Evolutionary conservation across 2,329 filamentous ascomycete genomes (phyloP).

Genomic region (Stagonosporopsis cucurbitacearum): DNA sequence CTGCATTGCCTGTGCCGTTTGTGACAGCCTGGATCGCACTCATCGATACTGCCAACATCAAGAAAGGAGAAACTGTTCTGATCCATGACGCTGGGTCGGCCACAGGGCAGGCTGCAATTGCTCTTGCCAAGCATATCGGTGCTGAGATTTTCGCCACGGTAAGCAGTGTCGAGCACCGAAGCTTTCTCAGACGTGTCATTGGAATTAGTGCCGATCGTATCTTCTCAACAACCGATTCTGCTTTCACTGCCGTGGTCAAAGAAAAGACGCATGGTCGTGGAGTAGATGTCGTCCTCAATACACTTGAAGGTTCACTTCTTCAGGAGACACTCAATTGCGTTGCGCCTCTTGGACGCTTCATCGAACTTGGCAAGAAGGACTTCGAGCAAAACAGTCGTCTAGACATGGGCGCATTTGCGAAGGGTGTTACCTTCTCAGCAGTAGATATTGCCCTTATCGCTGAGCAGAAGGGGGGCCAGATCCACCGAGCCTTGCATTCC

Average conservation of each 20-base stretch:
- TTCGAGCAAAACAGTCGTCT: slow-evolving; percentile 8
- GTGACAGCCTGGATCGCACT: slow-evolving; percentile 26
- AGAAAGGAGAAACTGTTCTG: slow-evolving; percentile 30
- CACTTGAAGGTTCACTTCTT: slow-evolving; percentile 33
- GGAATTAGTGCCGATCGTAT: slow-evolving; percentile 10
- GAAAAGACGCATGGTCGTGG: slow-evolving; percentile 30
- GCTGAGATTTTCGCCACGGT: slow-evolving; percentile 5
- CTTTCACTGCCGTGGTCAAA: slow-evolving; percentile 26
- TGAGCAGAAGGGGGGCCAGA: slow-evolving; percentile 11
- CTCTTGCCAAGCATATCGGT: neutral
- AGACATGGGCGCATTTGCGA: slow-evolving; percentile 29
- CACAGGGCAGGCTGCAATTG: slow-evolving; percentile 17
- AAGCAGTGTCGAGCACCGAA: neutral
- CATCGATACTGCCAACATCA: slow-evolving; percentile 20
- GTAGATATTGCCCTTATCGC: slow-evolving; percentile 34
- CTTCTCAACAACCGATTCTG: slow-evolving; percentile 30
- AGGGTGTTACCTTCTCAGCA: slow-evolving; percentile 19
- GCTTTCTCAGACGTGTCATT: slow-evolving; percentile 10
- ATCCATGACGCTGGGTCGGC: slow-evolving; percentile 35
- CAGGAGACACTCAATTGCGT: slow-evolving; percentile 54
- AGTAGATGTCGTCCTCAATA: slow-evolving; percentile 43
- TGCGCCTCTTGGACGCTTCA: slow-evolving; percentile 38
- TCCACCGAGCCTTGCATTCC: neutral
- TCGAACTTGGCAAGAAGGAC: slow-evolving; percentile 26
- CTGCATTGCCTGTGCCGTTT: slow-evolving; percentile 25